Conservation (phyloP, 2,329 filamentous ascomycete genomes). For the Aspergillus ruber region DNA sequence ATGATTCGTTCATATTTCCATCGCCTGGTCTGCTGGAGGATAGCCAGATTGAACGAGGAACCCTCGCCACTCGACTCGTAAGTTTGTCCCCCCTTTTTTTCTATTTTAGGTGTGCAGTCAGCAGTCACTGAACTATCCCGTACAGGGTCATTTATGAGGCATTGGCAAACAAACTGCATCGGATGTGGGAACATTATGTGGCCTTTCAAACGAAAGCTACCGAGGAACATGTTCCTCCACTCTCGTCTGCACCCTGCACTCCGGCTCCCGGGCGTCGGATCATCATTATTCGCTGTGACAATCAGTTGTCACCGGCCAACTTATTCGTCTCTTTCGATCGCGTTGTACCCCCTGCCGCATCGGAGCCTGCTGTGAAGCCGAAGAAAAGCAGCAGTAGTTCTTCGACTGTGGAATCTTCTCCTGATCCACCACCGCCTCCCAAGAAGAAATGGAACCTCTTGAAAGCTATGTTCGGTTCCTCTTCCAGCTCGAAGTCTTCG, state of each 20-base stretch:
- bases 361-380: slow-evolving; percentile 26
- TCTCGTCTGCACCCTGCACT: slow-evolving; percentile 73
- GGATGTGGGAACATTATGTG: slow-evolving; percentile 72
- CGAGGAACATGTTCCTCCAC: slow-evolving; percentile 47
- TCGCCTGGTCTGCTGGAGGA: slow-evolving; percentile 80
- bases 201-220: slow-evolving; percentile 65
- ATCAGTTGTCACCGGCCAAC: slow-evolving; percentile 45
- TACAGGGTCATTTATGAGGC: slow-evolving; percentile 61
- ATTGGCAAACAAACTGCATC: slow-evolving; percentile 62
- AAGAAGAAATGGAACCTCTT: slow-evolving; percentile 48
- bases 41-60: slow-evolving; percentile 68
- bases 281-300: slow-evolving; percentile 81
- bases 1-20: slow-evolving; percentile 94
- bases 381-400: slow-evolving; percentile 27
- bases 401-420: slow-evolving; percentile 14
- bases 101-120: not conserved
- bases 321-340: slow-evolving; percentile 60
- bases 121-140: slow-evolving; percentile 5
- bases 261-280: slow-evolving; percentile 81
- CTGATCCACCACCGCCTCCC: slow-evolving; percentile 17
- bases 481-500: slow-evolving; percentile 39
- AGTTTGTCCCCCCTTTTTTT: slow-evolving; percentile 30
- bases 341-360: slow-evolving; percentile 40
- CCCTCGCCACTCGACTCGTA: slow-evolving; percentile 61
- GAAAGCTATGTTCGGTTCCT: slow-evolving; percentile 44